A percentile compares a stretch with the other conserved stretches of the same genome.
These are phyloP conservation scores for Ceratobasidium sp. DNA, from an alignment of 1,284 basidiomycete genomes.

Conservation along the genomic window DNA sequence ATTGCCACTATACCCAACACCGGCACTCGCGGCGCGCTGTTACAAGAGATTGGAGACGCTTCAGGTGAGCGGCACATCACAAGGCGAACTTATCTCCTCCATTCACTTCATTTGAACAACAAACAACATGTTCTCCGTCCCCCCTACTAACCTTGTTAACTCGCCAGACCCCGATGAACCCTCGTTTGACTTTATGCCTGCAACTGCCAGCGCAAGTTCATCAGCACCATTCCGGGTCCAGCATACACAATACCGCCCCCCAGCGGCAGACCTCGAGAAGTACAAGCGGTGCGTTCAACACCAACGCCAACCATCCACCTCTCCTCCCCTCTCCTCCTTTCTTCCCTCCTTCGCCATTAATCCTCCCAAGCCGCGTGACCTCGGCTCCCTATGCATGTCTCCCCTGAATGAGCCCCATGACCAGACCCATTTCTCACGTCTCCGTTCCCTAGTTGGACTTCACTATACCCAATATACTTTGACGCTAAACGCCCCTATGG, in stretches of 20 bases:
- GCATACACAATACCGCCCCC: slow-evolving; percentile 37
- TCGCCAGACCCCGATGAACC: slow-evolving; percentile 37
- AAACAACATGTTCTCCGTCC: background rate
- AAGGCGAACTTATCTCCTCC: slow-evolving; percentile 42
- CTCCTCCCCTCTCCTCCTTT: background rate
- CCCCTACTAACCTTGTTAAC: background rate
- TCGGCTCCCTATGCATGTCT: background rate
- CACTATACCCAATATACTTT: slow-evolving; percentile 96
- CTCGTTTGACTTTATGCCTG: slow-evolving; percentile 5
- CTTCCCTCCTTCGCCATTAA: background rate
- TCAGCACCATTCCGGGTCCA: slow-evolving; percentile 27
- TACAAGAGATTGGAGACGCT: slow-evolving; percentile 70
- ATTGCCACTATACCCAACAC: slow-evolving; percentile 70
- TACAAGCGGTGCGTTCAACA: slow-evolving; percentile 54
- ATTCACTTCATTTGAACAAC: slow-evolving; percentile 1
- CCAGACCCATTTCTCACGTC: slow-evolving; percentile 21
- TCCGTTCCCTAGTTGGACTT: slow-evolving; percentile 77
- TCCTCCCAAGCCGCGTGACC: slow-evolving; percentile 21
- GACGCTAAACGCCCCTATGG: slow-evolving; percentile 92
- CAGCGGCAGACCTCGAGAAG: slow-evolving; percentile 52
- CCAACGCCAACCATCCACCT: slow-evolving; percentile 40
- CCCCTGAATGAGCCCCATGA: slow-evolving; percentile 20
- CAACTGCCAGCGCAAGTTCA: slow-evolving; percentile 13
- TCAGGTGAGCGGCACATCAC: slow-evolving; percentile 27
- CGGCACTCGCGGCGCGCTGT: slow-evolving; percentile 74